Conservation (phyloP, 1,139 yeast species). For the Taphrina communis region DNA sequence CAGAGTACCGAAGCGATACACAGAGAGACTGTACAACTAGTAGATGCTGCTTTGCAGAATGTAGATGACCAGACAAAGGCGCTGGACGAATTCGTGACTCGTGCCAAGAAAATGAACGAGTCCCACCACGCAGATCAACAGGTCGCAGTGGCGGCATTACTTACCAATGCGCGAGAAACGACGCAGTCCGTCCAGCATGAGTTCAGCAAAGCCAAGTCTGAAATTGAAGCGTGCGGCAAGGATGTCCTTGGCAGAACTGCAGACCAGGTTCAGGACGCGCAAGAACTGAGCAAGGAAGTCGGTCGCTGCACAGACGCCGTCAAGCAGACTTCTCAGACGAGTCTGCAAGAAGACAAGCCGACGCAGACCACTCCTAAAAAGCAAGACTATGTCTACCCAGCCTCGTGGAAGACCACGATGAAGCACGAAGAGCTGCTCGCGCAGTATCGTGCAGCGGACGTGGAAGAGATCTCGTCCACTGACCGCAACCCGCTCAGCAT, state of each 20-base stretch:
- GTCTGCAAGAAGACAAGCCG: slow-evolving; percentile 42
- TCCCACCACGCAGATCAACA: slow-evolving; percentile 42
- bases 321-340: slow-evolving; percentile 2
- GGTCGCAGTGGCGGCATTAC: slow-evolving; percentile 27
- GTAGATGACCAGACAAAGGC: slow-evolving; percentile 45
- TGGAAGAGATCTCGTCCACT: not conserved
- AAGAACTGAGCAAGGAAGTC: slow-evolving; percentile 42
- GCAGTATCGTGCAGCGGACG: slow-evolving; percentile 10
- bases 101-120: slow-evolving; percentile 45
- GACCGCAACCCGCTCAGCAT: slow-evolving; percentile 30
- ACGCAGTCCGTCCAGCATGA: slow-evolving; percentile 20
- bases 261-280: slow-evolving; percentile 31
- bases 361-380: slow-evolving; percentile 46
- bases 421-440: slow-evolving; percentile 41
- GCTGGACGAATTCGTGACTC: slow-evolving; percentile 45
- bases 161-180: slow-evolving; percentile 35
- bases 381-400: slow-evolving; percentile 39
- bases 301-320: slow-evolving; percentile 9
- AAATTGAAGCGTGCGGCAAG: slow-evolving; percentile 41
- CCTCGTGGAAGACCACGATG: slow-evolving; percentile 41
- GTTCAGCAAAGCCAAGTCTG: slow-evolving; percentile 42
- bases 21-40: slow-evolving; percentile 45
- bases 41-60: slow-evolving; percentile 45
- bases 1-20: slow-evolving; percentile 45
- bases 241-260: slow-evolving; percentile 32